Conservation (phyloP, 257 asterid species). For the Plantago ovata region DNA sequence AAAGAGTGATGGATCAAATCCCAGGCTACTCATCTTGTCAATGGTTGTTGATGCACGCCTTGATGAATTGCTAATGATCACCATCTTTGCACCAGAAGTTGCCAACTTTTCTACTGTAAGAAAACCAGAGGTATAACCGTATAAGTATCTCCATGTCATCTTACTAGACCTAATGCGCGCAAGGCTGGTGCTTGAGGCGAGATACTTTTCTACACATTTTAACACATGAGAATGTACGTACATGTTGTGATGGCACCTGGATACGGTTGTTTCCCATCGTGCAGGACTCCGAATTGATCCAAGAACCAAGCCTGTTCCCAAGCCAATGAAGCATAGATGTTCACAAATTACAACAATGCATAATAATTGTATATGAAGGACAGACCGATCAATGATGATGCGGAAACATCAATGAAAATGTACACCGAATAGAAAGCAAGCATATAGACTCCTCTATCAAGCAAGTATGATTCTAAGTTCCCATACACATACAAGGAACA, state of each 20-base stretch:
- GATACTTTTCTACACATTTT: no score
- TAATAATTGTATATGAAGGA: no score
- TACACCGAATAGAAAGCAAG: background rate
- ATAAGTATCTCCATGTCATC: background rate
- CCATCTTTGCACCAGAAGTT: constrained; percentile 77
- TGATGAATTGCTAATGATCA: constrained; percentile 88
- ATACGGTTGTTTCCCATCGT: constrained; percentile 90
- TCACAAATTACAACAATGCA: no score
- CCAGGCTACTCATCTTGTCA: constrained; percentile 73
- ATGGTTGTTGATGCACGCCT: constrained; percentile 86
- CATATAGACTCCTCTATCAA: background rate
- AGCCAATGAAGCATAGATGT: background rate
- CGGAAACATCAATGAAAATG: constrained; percentile 35
- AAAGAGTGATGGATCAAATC: constrained; percentile 81
- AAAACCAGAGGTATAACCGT: background rate
- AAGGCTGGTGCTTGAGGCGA: no score
- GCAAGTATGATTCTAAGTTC: no score
- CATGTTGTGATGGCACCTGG: constrained; percentile 91
- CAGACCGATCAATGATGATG: no score
- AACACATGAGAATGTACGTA: constrained; percentile 60
- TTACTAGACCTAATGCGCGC: no score
- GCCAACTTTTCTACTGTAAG: constrained; percentile 81
- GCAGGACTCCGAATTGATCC: constrained; percentile 96
- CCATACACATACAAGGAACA: no score
- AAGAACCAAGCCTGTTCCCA: constrained; percentile 83